Conservation (phyloP, 1,139 yeast genomes). For the Eremothecium gossypii region DNA sequence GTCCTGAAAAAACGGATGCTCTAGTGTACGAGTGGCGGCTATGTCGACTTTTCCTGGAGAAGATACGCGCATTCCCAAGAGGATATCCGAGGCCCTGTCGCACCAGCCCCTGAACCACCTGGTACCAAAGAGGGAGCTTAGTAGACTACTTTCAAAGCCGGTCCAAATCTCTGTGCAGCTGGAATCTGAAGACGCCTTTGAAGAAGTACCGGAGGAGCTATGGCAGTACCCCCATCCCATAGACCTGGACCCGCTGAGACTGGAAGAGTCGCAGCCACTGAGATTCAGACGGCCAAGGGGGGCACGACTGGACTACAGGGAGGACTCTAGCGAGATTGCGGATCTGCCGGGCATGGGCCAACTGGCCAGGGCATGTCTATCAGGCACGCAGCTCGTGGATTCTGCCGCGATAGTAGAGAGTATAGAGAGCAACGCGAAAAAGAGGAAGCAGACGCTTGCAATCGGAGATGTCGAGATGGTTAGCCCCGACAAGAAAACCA, state of each 20-base stretch:
- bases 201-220: constrained; percentile 4
- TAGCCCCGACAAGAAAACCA: constrained; percentile 12
- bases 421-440: background rate
- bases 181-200: constrained; percentile 9
- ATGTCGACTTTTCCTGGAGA: constrained; percentile 28
- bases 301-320: background rate
- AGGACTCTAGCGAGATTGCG: constrained; percentile 1
- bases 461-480: constrained; percentile 4
- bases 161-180: constrained; percentile 8
- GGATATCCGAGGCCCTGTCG: constrained; percentile 21
- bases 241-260: constrained; percentile 8
- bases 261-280: constrained; percentile 5
- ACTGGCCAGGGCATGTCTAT: constrained; percentile 11
- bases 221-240: constrained; percentile 6
- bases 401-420: background rate
- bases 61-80: constrained; percentile 20
- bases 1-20: too few species aligned
- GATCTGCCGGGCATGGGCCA: constrained; percentile 18
- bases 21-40: constrained; percentile 16
- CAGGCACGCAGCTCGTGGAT: constrained; percentile 2
- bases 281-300: constrained; percentile 16
- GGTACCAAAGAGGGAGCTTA: constrained; percentile 24
- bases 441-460: constrained; percentile 1
- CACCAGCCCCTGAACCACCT: constrained; percentile 23
- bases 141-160: constrained; percentile 12